Percentiles rank a stretch among this genome's conserved stretches.
Conservation (phyloP, 495 filamentous ascomycete species). For the Friedmanniomyces simplex region DNA sequence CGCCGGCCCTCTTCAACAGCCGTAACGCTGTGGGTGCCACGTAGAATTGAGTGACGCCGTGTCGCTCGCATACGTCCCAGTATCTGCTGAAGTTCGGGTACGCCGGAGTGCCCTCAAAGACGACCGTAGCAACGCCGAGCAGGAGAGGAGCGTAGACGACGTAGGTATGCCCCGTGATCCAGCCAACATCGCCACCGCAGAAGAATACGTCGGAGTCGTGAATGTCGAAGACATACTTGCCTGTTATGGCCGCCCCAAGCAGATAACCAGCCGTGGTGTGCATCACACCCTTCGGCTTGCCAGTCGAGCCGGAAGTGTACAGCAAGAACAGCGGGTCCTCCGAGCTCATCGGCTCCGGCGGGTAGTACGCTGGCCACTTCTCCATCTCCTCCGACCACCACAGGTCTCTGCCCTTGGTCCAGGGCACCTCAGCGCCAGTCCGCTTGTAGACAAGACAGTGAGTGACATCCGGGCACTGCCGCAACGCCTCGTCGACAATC, state of each 20-base stretch:
- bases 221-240: slow-evolving; percentile 98
- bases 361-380: slow-evolving; percentile 84
- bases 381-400: slow-evolving; percentile 99
- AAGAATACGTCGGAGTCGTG: slow-evolving; percentile 89
- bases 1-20: slow-evolving; percentile 85
- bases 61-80: slow-evolving; percentile 95
- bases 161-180: slow-evolving; percentile 99
- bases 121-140: slow-evolving; percentile 84
- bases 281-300: slow-evolving; percentile 98
- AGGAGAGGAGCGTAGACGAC: slow-evolving; percentile 94
- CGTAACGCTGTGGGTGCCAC: slow-evolving; percentile 92
- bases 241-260: slow-evolving; percentile 81
- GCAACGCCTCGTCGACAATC: slow-evolving; percentile 96
- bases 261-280: slow-evolving; percentile 95
- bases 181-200: slow-evolving; percentile 96
- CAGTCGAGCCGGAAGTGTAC: slow-evolving; percentile 95
- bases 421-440: slow-evolving; percentile 85
- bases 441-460: slow-evolving; percentile 88
- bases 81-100: slow-evolving; percentile 97
- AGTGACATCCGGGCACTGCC: slow-evolving; percentile 86
- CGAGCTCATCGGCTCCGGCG: slow-evolving; percentile 76
- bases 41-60: slow-evolving; percentile 95
- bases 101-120: slow-evolving; percentile 97
- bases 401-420: slow-evolving; percentile 76
- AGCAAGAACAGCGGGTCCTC: slow-evolving; percentile 97